Evolutionary conservation across 805 yeast species (phyloP).

Genomic region (Cyberlindnera mycetangii): DNA sequence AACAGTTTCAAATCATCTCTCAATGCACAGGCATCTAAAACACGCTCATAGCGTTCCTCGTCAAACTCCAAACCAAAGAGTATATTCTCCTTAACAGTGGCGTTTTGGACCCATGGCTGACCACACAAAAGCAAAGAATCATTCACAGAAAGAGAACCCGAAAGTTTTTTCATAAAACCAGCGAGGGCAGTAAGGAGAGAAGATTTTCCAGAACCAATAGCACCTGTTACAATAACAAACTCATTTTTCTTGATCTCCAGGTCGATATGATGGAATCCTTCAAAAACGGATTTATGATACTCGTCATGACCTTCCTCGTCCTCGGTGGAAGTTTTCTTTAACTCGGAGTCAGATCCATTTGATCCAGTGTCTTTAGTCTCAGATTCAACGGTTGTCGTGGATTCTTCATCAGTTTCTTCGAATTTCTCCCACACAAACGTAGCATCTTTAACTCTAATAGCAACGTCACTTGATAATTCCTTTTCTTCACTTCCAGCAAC

Average conservation of each 20-base stretch:
- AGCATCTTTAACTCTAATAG: conserved; percentile 51
- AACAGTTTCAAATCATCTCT: conserved; percentile 54
- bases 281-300: conserved; percentile 10
- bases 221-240: conserved; percentile 71
- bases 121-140: conserved; percentile 49
- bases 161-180: conserved; percentile 56
- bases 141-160: conserved; percentile 47
- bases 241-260: conserved; percentile 50
- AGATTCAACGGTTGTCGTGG: not conserved
- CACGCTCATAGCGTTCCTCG: conserved; percentile 45
- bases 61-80: conserved; percentile 54
- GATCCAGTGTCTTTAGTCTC: conserved; percentile 16
- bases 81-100: conserved; percentile 67
- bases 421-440: conserved; percentile 66
- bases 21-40: conserved; percentile 59
- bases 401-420: conserved; percentile 31
- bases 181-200: conserved; percentile 64
- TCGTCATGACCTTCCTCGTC: conserved; percentile 17
- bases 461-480: conserved; percentile 29
- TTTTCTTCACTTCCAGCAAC: conserved; percentile 32
- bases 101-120: conserved; percentile 74
- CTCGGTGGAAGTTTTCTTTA: conserved; percentile 11
- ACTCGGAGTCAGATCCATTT: conserved; percentile 5
- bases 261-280: conserved; percentile 17
- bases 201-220: conserved; percentile 76